Evolutionary conservation across 179 eudicot species (phyloP).

Genomic region (Camellia oleifera): DNA sequence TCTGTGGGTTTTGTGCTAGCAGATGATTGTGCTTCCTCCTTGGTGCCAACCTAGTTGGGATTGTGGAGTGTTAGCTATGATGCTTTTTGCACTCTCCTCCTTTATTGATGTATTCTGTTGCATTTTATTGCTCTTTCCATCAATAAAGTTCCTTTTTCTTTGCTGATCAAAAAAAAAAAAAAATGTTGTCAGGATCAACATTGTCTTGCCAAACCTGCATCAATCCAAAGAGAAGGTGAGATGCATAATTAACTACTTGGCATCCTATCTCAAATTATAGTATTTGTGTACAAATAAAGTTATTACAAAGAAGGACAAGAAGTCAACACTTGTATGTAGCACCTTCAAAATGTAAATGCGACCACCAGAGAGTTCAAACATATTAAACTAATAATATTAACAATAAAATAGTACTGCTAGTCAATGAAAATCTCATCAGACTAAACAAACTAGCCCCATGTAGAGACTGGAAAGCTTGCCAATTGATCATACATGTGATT

Average conservation of each 20-base stretch:
- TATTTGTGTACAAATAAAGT: background rate
- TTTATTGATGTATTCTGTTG: too few relatives aligned
- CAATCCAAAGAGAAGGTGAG: conserved; percentile 12
- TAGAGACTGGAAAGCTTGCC: background rate
- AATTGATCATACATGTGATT: background rate
- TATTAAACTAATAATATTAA: background rate
- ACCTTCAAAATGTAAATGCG: background rate
- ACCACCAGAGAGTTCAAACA: background rate
- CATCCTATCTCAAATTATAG: background rate
- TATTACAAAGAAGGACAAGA: background rate
- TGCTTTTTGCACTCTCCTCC: too few relatives aligned
- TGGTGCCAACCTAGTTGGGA: too few relatives aligned
- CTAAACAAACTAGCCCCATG: background rate
- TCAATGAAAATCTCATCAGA: background rate
- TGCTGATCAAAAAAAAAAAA: background rate
- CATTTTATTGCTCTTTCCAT: too few relatives aligned
- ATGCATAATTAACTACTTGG: conserved; percentile 12
- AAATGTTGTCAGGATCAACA: background rate
- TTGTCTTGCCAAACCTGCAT: conserved; percentile 86
- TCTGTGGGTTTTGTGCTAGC: too few relatives aligned
- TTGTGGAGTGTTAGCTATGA: background rate
- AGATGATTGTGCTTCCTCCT: too few relatives aligned
- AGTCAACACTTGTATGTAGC: background rate
- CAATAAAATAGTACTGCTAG: background rate
- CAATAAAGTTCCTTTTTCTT: background rate